Conservation (phyloP, 1,284 basidiomycete genomes). For the Tausonia pullulans region DNA sequence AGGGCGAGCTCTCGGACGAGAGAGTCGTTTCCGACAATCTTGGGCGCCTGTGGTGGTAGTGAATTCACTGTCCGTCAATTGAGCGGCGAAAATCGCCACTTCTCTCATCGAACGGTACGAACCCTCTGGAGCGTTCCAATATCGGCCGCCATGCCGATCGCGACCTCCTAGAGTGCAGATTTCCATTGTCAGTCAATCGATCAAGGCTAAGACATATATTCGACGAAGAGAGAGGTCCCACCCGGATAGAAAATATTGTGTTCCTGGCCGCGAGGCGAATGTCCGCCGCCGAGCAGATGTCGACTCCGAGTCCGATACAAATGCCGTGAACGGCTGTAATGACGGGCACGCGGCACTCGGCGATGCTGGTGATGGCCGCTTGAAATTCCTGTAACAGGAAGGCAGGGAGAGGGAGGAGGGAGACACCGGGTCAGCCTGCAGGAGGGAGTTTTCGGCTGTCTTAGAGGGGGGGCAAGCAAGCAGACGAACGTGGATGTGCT, state of each 20-base stretch:
- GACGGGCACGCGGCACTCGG: constrained; percentile 68
- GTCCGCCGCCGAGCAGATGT: constrained; percentile 71
- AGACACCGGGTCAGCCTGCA: not conserved
- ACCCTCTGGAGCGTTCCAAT: constrained; percentile 71
- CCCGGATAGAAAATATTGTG: constrained; percentile 65
- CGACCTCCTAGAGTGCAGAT: constrained; percentile 55
- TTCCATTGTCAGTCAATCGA: no score
- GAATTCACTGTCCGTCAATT: not conserved
- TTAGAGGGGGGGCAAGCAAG: not conserved
- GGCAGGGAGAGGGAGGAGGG: not conserved
- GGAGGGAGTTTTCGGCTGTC: not conserved
- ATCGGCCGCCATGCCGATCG: constrained; percentile 80
- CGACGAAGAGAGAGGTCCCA: constrained; percentile 24
- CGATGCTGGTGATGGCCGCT: constrained; percentile 54
- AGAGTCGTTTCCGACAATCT: constrained; percentile 53
- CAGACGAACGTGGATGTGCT: constrained; percentile 40
- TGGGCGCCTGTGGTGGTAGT: not conserved
- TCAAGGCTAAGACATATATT: no score
- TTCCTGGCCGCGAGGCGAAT: constrained; percentile 60
- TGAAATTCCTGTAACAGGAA: constrained; percentile 46
- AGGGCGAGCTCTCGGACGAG: constrained; percentile 69
- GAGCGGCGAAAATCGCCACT: not conserved
- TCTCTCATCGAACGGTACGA: not conserved
- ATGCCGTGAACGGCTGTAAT: constrained; percentile 72
- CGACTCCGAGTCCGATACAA: constrained; percentile 56